Base-by-base conservation (phyloP, 805 yeast species). In the Kodamaea jinghongensis region DNA sequence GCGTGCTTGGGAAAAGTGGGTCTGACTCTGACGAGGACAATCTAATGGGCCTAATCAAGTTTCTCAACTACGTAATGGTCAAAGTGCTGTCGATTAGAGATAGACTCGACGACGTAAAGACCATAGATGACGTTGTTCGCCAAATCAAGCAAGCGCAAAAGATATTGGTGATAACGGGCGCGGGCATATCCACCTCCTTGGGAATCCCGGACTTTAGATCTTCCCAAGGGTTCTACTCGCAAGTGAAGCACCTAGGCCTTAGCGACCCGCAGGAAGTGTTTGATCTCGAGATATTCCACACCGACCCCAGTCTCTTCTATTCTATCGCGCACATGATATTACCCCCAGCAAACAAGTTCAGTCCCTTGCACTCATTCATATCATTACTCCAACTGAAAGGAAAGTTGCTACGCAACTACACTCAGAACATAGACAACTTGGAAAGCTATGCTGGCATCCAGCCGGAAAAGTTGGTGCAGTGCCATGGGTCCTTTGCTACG, bases 401-500 rank as follows among this genome's bases (percentile, higher is more conserved):
- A 7, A 88, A 85, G 59, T 68, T 89, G 33, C 61, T 89, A 41
- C 73, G 96, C 49, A 87, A 88, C 57, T 89, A 89, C 60, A 87
- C 96, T 1, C 96, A 89, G 57, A 89, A 89, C 55, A 89, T 89
- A 37, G 96, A 89, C 60, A 87, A 89, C 54, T 59, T 89, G 46
- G 96, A 88, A 63, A 75, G 77, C n/a, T 76, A 78, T 47, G 95
- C 86, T 0, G 96, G 96, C 3, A 72, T 89, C 6, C 58, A 67
- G 6, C 61, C 71, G 1, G 86, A 81, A 6, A 81, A 79, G 50
- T 58, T 85, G 46, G 84, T 89, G 16, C 96, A 88, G 61, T 89
- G 96, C 56, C 96, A 89, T 61, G 96, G 96, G 1, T 86, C 95
- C 2, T 89, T 89, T 61, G 96, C 95, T 0, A 75, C 78, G 0